Conservation (phyloP, 2,329 filamentous ascomycete genomes). For the Lachnellula occidentalis region DNA sequence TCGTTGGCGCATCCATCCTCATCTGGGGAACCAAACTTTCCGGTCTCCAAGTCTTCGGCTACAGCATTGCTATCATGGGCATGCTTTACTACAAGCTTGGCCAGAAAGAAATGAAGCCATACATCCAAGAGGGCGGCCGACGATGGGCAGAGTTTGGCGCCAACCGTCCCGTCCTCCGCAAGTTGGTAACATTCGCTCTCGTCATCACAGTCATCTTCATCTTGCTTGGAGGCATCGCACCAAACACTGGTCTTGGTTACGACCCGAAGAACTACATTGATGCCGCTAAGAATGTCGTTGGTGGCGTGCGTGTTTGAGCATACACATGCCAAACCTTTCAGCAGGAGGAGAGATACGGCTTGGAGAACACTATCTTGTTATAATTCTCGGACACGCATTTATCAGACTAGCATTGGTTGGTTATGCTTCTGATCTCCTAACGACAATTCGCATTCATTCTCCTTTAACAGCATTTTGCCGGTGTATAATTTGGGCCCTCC, state of each 20-base stretch:
- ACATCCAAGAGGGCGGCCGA: slow-evolving; percentile 64
- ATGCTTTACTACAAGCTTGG: slow-evolving; percentile 86
- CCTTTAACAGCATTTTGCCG: background rate
- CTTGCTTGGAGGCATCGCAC: slow-evolving; percentile 62
- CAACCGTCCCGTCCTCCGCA: slow-evolving; percentile 70
- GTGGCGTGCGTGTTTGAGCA: background rate
- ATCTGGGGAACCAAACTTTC: slow-evolving; percentile 76
- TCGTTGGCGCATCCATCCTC: slow-evolving; percentile 72
- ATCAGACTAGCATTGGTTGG: background rate
- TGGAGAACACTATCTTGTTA: slow-evolving; percentile 1
- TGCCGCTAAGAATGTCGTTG: slow-evolving; percentile 26
- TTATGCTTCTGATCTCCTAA: background rate
- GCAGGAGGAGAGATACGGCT: background rate
- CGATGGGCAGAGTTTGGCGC: slow-evolving; percentile 84
- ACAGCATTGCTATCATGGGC: slow-evolving; percentile 71
- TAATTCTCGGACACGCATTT: slow-evolving; percentile 1
- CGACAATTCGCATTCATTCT: background rate
- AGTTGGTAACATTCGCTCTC: slow-evolving; percentile 64
- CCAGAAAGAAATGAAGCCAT: slow-evolving; percentile 75
- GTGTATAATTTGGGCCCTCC: background rate
- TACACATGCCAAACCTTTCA: background rate
- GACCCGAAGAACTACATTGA: slow-evolving; percentile 37
- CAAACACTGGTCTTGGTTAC: slow-evolving; percentile 51
- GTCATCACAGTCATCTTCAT: slow-evolving; percentile 62
- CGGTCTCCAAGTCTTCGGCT: slow-evolving; percentile 74